Evolutionary conservation across 2,329 filamentous ascomycete genomes (phyloP).

Genomic region (Trichoderma citrinoviride): DNA sequence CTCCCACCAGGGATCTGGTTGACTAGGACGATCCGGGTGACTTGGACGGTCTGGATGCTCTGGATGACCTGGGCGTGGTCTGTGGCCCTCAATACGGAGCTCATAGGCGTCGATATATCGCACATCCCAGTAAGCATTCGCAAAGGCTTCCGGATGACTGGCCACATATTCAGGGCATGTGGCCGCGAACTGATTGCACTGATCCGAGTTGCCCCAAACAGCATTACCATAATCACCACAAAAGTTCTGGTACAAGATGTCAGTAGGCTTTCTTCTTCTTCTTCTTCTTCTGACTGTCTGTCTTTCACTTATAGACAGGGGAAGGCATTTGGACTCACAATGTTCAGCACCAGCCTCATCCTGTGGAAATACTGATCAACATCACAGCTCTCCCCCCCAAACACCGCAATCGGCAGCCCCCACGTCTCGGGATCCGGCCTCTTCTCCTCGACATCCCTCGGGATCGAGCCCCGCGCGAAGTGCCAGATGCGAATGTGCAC

Average conservation of each 20-base stretch:
- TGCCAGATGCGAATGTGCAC: slow-evolving; percentile 71
- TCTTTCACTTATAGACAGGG: too few species aligned
- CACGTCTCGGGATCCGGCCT: slow-evolving; percentile 63
- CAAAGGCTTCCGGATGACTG: slow-evolving; percentile 43
- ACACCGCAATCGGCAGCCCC: slow-evolving; percentile 67
- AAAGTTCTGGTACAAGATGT: slow-evolving; percentile 51
- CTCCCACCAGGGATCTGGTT: too few species aligned
- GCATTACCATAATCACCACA: slow-evolving; percentile 71
- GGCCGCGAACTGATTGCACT: slow-evolving; percentile 41
- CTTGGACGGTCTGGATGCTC: background rate
- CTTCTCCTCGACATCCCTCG: slow-evolving; percentile 59
- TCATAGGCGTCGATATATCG: slow-evolving; percentile 51
- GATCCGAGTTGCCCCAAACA: slow-evolving; percentile 41
- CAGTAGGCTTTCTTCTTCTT: background rate
- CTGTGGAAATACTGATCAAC: slow-evolving; percentile 63
- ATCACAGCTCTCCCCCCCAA: slow-evolving; percentile 63
- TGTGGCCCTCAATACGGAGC: background rate
- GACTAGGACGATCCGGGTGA: too few species aligned
- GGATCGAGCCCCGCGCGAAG: slow-evolving; percentile 65
- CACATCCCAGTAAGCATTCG: slow-evolving; percentile 52
- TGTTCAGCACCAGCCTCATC: slow-evolving; percentile 72
- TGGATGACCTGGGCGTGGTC: background rate
- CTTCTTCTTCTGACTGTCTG: background rate
- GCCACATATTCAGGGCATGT: slow-evolving; percentile 49
- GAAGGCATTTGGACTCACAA: slow-evolving; percentile 36